A percentile compares a stretch with the other conserved stretches of the same genome.
phyloP scores from a whole-genome alignment of 1,284 basidiomycete genomes.

The Termitomyces sp. region DNA sequence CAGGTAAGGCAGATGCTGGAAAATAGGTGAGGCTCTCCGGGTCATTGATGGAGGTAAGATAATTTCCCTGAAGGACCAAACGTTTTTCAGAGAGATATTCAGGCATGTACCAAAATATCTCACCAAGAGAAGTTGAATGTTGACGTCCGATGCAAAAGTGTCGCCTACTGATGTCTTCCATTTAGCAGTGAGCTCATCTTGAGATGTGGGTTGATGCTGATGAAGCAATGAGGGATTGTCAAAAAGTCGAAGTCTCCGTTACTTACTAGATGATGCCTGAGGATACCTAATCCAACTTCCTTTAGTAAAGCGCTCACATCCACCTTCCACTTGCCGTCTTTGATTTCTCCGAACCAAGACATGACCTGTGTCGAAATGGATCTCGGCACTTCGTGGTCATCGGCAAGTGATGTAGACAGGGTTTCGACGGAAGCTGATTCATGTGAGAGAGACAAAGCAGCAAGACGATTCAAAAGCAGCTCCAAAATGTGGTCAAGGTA shows the following conservation, averaged over 20 bases:
- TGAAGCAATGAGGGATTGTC: not conserved
- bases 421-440: slow-evolving; percentile 46
- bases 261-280: slow-evolving; percentile 59
- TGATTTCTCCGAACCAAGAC: slow-evolving; percentile 69
- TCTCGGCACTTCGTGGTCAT: slow-evolving; percentile 69
- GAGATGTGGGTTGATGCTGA: slow-evolving; percentile 52
- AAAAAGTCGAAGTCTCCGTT: not conserved
- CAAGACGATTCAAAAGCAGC: slow-evolving; percentile 64
- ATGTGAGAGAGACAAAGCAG: slow-evolving; percentile 50
- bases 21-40: slow-evolving; percentile 48
- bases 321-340: slow-evolving; percentile 59
- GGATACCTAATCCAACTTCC: slow-evolving; percentile 68
- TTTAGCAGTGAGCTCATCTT: slow-evolving; percentile 50
- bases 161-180: slow-evolving; percentile 77
- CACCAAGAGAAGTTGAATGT: slow-evolving; percentile 64
- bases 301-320: slow-evolving; percentile 51
- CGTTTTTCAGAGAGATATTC: not conserved
- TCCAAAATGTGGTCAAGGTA: slow-evolving; percentile 71
- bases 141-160: slow-evolving; percentile 55
- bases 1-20: slow-evolving; percentile 66
- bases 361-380: slow-evolving; percentile 66
- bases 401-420: slow-evolving; percentile 53
- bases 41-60: slow-evolving; percentile 38
- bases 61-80: slow-evolving; percentile 58
- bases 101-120: slow-evolving; percentile 19